Evolutionary conservation across 1,284 basidiomycete species (phyloP).

Genomic region (Papiliotrema laurentii): DNA sequence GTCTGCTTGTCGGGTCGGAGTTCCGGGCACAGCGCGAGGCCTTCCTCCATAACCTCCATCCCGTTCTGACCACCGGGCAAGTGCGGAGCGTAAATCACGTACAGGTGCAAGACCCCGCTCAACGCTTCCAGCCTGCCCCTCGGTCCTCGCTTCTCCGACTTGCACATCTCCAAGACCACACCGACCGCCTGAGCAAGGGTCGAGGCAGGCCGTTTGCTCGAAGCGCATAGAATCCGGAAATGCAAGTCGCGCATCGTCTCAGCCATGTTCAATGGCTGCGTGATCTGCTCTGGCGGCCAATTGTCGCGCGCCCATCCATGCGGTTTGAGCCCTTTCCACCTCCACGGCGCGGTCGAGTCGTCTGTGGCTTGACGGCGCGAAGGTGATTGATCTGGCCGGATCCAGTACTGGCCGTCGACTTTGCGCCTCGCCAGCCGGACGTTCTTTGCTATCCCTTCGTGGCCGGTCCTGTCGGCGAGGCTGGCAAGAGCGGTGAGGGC

Average conservation of each 20-base stretch:
- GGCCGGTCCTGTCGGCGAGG: background rate
- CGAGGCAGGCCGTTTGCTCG: background rate
- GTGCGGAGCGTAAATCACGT: background rate
- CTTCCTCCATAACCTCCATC: background rate
- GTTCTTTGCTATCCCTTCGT: background rate
- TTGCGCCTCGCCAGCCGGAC: background rate
- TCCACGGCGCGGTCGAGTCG: background rate
- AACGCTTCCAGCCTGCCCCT: background rate
- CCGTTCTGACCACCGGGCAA: background rate
- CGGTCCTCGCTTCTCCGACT: background rate
- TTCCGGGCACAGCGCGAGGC: background rate
- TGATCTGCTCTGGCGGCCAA: background rate
- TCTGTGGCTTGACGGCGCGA: too few relatives aligned
- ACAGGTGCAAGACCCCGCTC: background rate
- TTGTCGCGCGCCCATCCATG: background rate
- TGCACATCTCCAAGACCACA: background rate
- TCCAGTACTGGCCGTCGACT: background rate
- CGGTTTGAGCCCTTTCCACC: background rate
- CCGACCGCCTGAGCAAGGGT: background rate
- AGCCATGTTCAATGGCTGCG: background rate
- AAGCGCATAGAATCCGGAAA: background rate
- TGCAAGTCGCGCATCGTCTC: background rate
- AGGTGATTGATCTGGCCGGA: too few relatives aligned
- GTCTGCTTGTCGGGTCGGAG: conserved; percentile 14
- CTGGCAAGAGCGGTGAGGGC: background rate